Base-by-base conservation (phyloP, 176 grass and related monocot species). In the Oropetium thomaeum region DNA sequence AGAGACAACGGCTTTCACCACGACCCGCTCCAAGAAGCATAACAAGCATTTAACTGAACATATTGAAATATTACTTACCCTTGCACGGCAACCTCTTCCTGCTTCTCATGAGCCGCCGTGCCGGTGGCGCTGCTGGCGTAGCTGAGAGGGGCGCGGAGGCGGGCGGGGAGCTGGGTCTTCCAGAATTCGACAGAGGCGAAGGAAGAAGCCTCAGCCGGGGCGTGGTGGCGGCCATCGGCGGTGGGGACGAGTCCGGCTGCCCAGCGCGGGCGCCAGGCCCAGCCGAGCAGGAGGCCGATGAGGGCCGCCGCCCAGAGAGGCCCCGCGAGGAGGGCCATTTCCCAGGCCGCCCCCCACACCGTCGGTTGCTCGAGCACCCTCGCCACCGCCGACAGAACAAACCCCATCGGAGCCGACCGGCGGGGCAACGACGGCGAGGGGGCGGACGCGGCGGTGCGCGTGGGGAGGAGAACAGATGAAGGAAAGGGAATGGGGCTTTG, bases 191-290 rank as follows among this genome's bases (percentile, higher is more conserved):
- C 59, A 20, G 58, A 44, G 73, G 71, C 63, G 51, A 79, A 49
- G 63, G 78, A 58, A 31, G 68, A 53, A 44, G 23, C 19, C 17
- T 14, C 16, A 25, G 26, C 72, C 10, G 6, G 40, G 0, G 49
- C 48, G 4, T n/a, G 11, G 8, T 10, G n/a, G 8, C 8, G 6
- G 11, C 23, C 37, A 29, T 82, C 75, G 30, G 62, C 62, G 60
- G 86, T 67, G 61, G 72, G 51, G 31, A 89, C 72, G 27, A 92
- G 75, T 10, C 77, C 86, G 70, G 64, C 86, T 7, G 89, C 89
- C 93, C 93, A 96, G 39, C 83, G 87, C 40, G 93, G 93, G 58
- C 87, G 90, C 93, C 93, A 96, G 11, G 93, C 77, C 93, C 93
- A 96, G n/a, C 92, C 93, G 61, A 96, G 83, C 48, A 96, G 69